Conservation (phyloP, 768 basidiomycete genomes). For the Tylopilus cervinicoccineus region DNA sequence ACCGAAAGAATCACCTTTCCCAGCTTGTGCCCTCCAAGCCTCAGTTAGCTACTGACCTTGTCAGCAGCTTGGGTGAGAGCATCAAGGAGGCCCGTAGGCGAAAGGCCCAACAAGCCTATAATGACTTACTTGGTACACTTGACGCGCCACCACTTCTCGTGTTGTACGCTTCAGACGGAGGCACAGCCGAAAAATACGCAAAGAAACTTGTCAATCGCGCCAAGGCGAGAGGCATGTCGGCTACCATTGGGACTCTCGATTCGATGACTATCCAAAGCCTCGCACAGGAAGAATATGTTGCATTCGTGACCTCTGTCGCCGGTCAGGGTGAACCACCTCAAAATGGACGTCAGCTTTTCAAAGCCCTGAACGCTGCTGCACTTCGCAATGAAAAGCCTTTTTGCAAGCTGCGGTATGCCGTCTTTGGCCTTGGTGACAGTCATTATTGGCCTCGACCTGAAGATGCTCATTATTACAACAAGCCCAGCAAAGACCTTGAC, state of each 20-base stretch:
- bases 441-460: conserved; percentile 99
- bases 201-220: conserved; percentile 82
- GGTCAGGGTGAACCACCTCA: conserved; percentile 98
- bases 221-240: conserved; percentile 78
- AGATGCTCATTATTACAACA: conserved; percentile 98
- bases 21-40: conserved; percentile 85
- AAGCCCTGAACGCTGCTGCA: conserved; percentile 67
- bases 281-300: conserved; percentile 68
- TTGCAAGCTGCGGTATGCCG: conserved; percentile 65
- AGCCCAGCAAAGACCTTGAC: conserved; percentile 89
- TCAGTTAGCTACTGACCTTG: conserved; percentile 75
- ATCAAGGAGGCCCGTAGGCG: conserved; percentile 80
- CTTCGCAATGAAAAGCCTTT: conserved; percentile 51
- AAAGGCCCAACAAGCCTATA: conserved; percentile 80
- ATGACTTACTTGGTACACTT: conserved; percentile 74
- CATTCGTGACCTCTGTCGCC: conserved; percentile 87
- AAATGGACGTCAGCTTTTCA: conserved; percentile 89
- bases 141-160: conserved; percentile 87
- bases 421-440: conserved; percentile 96
- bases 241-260: conserved; percentile 74
- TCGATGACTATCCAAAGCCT: conserved; percentile 74
- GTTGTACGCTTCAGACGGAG: conserved; percentile 94
- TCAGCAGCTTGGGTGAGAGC: conserved; percentile 78
- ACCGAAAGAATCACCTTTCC: conserved; percentile 93
- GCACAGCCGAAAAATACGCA: conserved; percentile 93